Conservation (phyloP, 768 basidiomycete species). For the Xerocomus potaroensis region DNA sequence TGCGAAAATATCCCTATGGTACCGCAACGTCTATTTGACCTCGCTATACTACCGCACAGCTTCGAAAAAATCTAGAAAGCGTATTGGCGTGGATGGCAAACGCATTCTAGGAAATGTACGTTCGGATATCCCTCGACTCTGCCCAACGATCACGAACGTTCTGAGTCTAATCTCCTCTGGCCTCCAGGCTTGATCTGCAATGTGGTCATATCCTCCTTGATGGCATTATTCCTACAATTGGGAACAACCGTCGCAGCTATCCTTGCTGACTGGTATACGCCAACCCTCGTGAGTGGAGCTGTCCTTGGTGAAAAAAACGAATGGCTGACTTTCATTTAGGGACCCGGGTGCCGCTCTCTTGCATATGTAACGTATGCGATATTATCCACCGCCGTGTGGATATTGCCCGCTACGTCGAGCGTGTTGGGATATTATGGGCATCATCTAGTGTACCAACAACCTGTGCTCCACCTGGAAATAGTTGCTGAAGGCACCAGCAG, state of each 20-base stretch:
- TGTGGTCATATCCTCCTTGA: slow-evolving; percentile 28
- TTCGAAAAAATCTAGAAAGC: too few species aligned
- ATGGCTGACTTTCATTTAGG: slow-evolving; percentile 5
- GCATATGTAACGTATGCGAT: slow-evolving; percentile 29
- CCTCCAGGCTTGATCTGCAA: slow-evolving; percentile 20
- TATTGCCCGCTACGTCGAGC: slow-evolving; percentile 29
- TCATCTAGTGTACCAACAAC: background rate
- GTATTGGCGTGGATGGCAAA: background rate
- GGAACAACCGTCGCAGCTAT: slow-evolving; percentile 28
- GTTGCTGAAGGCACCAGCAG: background rate
- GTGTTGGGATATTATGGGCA: background rate
- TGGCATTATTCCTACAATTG: slow-evolving; percentile 33
- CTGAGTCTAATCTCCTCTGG: slow-evolving; percentile 8
- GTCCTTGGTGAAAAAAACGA: too few species aligned
- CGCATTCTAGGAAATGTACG: background rate
- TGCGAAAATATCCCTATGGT: too few species aligned
- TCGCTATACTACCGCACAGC: too few species aligned
- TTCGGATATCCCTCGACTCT: slow-evolving; percentile 6
- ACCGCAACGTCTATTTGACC: too few species aligned
- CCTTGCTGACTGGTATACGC: slow-evolving; percentile 27
- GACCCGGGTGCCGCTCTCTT: slow-evolving; percentile 33
- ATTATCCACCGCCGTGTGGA: slow-evolving; percentile 29
- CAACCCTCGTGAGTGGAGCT: slow-evolving; percentile 24
- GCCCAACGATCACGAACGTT: slow-evolving; percentile 1
- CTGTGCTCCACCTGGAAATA: background rate